Percentiles rank a stretch among this genome's conserved stretches.
Evolutionary conservation across 1,139 yeast species (phyloP).

Genomic region (Komagataea norvegica): DNA sequence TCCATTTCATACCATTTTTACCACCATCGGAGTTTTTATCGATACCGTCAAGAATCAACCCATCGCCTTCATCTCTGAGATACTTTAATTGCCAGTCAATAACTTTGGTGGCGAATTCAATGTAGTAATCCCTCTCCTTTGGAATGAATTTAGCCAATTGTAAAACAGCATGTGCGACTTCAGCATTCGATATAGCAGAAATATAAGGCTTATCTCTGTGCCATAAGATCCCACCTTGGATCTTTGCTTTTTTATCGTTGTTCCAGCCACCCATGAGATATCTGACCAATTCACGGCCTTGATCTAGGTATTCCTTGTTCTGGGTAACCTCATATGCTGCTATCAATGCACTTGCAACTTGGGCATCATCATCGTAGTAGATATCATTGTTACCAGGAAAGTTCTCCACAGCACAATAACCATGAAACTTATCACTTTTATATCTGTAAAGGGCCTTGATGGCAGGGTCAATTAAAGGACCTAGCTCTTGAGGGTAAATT

Average conservation of each 20-base stretch:
- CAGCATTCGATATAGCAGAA: slow-evolving; percentile 67
- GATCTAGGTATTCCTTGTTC: slow-evolving; percentile 47
- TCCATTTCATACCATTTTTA: slow-evolving; percentile 53
- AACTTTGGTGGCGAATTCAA: slow-evolving; percentile 51
- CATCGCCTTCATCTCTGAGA: slow-evolving; percentile 51
- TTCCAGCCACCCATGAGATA: slow-evolving; percentile 70
- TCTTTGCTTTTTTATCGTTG: slow-evolving; percentile 26
- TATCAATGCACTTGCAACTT: slow-evolving; percentile 61
- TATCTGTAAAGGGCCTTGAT: slow-evolving; percentile 48
- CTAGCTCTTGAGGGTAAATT: slow-evolving; percentile 49
- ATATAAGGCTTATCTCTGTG: slow-evolving; percentile 56
- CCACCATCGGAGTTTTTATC: slow-evolving; percentile 42
- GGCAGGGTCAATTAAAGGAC: slow-evolving; percentile 55
- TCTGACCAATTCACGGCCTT: slow-evolving; percentile 54
- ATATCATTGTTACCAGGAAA: slow-evolving; percentile 56
- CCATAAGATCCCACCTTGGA: slow-evolving; percentile 62
- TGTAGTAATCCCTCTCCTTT: slow-evolving; percentile 39
- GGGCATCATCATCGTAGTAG: slow-evolving; percentile 75
- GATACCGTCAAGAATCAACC: slow-evolving; percentile 60
- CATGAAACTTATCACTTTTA: slow-evolving; percentile 46
- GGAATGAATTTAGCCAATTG: slow-evolving; percentile 54
- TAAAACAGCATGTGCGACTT: slow-evolving; percentile 63
- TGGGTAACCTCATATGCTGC: slow-evolving; percentile 69
- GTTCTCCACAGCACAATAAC: slow-evolving; percentile 57
- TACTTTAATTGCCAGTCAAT: slow-evolving; percentile 49